These are phyloP conservation scores for Populus simonii DNA, from an alignment of 345 rosid genomes.

Conservation along the genomic window DNA sequence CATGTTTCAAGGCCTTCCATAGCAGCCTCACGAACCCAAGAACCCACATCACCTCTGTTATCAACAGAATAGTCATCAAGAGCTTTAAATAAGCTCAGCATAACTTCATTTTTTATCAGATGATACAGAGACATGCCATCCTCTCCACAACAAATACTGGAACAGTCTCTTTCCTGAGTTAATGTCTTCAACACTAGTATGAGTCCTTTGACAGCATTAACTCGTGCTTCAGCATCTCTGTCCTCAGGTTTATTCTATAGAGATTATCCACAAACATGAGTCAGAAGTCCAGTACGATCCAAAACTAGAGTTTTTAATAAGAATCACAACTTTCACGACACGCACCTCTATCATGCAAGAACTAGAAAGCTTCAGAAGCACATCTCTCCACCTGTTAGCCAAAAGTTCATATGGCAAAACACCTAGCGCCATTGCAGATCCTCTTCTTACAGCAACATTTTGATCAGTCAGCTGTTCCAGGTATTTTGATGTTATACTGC, in stretches of 20 bases:
- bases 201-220: conserved; percentile 89
- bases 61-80: conserved; percentile 93
- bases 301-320: neutral
- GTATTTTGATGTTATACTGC: conserved; percentile 54
- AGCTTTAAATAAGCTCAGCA: conserved; percentile 72
- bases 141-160: conserved; percentile 26
- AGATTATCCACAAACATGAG: conserved; percentile 16
- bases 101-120: conserved; percentile 77
- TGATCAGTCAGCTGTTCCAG: conserved; percentile 63
- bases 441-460: conserved; percentile 89
- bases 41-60: conserved; percentile 96
- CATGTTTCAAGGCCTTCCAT: conserved; percentile 85
- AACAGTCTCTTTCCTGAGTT: conserved; percentile 40
- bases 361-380: conserved; percentile 63
- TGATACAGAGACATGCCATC: conserved; percentile 47
- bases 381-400: conserved; percentile 60
- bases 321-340: conserved; percentile 6
- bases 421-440: conserved; percentile 83
- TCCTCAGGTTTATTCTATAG: conserved; percentile 79
- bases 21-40: conserved; percentile 99
- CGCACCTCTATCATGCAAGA: conserved; percentile 79
- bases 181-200: conserved; percentile 77
- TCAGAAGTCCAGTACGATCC: conserved; percentile 11
- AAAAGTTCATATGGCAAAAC: conserved; percentile 69
- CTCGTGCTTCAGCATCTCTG: conserved; percentile 95